Percentiles rank a stretch among this genome's conserved stretches.
Evolutionary conservation across 768 basidiomycete species (phyloP).

Genomic region (Russula sp.): DNA sequence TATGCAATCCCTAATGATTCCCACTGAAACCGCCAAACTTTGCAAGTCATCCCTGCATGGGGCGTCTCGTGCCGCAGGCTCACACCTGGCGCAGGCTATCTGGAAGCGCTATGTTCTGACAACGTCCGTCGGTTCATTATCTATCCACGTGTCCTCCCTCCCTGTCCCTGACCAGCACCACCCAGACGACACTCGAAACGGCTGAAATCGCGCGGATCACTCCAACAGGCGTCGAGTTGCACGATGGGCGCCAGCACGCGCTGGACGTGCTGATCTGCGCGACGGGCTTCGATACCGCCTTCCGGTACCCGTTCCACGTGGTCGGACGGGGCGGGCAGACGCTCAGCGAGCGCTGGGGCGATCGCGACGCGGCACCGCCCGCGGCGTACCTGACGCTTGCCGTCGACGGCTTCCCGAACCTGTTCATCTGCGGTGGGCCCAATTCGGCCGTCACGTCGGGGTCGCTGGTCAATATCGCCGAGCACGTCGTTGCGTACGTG

Average conservation of each 20-base stretch:
- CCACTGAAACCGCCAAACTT: no score
- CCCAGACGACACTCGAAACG: conserved; percentile 44
- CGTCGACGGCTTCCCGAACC: conserved; percentile 64
- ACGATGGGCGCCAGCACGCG: conserved; percentile 47
- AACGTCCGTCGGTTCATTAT: conserved; percentile 37
- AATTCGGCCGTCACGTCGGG: conserved; percentile 52
- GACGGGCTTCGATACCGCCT: conserved; percentile 53
- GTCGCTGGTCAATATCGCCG: conserved; percentile 48
- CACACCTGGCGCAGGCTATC: conserved; percentile 62
- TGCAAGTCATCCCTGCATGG: conserved; percentile 53
- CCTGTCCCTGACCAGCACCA: background rate
- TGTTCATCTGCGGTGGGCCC: conserved; percentile 53
- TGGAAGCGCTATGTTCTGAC: conserved; percentile 57
- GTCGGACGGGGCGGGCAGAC: conserved; percentile 48
- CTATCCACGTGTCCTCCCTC: background rate
- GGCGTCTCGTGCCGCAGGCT: conserved; percentile 55
- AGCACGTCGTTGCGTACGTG: conserved; percentile 53
- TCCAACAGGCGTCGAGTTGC: conserved; percentile 49
- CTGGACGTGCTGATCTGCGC: conserved; percentile 60
- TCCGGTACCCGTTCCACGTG: conserved; percentile 43
- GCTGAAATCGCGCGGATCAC: conserved; percentile 47
- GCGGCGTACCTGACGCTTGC: conserved; percentile 52
- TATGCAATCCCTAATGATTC: background rate
- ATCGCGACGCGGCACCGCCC: conserved; percentile 32
- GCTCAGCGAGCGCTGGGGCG: conserved; percentile 50